A percentile compares a stretch with the other conserved stretches of the same genome.
Conservation (phyloP, 108 stramenopile species). For the Parietichytrium sp. region DNA sequence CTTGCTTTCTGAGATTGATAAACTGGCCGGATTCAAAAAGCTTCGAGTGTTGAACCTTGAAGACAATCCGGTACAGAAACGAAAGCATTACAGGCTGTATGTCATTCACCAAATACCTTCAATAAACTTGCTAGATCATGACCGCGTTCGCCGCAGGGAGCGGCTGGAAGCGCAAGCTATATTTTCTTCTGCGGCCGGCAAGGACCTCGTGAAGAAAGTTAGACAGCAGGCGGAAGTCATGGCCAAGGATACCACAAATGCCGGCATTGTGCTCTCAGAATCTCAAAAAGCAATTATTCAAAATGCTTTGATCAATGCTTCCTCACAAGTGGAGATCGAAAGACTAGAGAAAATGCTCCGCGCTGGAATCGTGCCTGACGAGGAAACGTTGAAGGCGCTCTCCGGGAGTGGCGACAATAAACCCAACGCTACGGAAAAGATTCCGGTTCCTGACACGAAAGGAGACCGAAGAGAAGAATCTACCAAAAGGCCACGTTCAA, state of each 20-base stretch:
- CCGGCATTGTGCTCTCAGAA: background rate
- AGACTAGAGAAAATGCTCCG: background rate
- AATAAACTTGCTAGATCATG: conserved; percentile 36
- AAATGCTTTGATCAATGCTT: background rate
- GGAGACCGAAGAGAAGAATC: too few species aligned
- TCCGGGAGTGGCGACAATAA: too few species aligned
- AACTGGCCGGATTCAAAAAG: background rate
- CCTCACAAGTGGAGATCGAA: background rate
- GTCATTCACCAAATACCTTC: conserved; percentile 40
- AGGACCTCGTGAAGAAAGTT: background rate
- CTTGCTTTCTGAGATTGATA: conserved; percentile 32
- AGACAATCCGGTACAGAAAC: conserved; percentile 29
- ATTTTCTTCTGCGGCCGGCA: background rate
- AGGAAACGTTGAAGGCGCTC: conserved; percentile 11
- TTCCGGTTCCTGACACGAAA: too few species aligned
- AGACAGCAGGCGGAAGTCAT: conserved; percentile 28
- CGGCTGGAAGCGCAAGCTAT: background rate
- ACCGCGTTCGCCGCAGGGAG: conserved; percentile 12
- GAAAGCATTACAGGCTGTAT: conserved; percentile 39
- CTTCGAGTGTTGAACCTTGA: background rate
- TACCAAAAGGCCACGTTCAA: too few species aligned
- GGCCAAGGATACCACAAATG: background rate
- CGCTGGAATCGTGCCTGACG: conserved; percentile 27
- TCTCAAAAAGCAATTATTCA: background rate
- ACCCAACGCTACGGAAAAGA: too few species aligned